Evolutionary conservation across 2,329 filamentous ascomycete genomes (phyloP).

Genomic region (Trichoderma semiorbis): DNA sequence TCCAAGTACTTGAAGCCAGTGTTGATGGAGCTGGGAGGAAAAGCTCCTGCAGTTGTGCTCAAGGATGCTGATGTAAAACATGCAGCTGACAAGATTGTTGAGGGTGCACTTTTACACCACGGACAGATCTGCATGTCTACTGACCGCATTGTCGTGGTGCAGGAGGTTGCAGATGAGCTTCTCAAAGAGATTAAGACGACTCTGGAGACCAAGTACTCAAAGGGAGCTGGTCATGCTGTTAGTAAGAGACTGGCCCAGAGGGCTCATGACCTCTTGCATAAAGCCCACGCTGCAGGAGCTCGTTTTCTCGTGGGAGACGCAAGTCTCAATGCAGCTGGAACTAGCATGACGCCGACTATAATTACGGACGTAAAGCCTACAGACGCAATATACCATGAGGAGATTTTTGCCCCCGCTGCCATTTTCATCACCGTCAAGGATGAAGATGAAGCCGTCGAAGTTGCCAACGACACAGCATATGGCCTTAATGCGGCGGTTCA

Average conservation of each 20-base stretch:
- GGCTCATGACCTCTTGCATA: slow-evolving; percentile 28
- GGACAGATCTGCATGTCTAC: slow-evolving; percentile 73
- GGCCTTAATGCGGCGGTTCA: slow-evolving; percentile 68
- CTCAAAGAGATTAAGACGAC: background rate
- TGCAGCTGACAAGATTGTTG: slow-evolving; percentile 31
- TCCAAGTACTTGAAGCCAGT: slow-evolving; percentile 43
- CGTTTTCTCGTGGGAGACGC: slow-evolving; percentile 37
- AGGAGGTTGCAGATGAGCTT: background rate
- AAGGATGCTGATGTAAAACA: slow-evolving; percentile 43
- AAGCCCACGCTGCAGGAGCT: slow-evolving; percentile 64
- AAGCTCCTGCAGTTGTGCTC: slow-evolving; percentile 41
- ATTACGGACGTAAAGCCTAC: slow-evolving; percentile 53
- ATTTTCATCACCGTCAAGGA: slow-evolving; percentile 59
- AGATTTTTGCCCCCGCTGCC: slow-evolving; percentile 70
- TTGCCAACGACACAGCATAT: slow-evolving; percentile 77
- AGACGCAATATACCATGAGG: slow-evolving; percentile 68
- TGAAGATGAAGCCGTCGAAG: slow-evolving; percentile 66
- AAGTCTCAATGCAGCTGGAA: background rate
- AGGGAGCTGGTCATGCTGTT: background rate
- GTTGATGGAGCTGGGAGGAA: slow-evolving; percentile 48
- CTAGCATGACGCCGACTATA: slow-evolving; percentile 49
- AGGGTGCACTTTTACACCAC: slow-evolving; percentile 28
- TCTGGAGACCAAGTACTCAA: background rate
- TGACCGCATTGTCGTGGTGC: slow-evolving; percentile 50
- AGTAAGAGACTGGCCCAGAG: background rate